phyloP scores from a whole-genome alignment of 2,329 filamentous ascomycete species.

The Cryphonectria carpinicola region DNA sequence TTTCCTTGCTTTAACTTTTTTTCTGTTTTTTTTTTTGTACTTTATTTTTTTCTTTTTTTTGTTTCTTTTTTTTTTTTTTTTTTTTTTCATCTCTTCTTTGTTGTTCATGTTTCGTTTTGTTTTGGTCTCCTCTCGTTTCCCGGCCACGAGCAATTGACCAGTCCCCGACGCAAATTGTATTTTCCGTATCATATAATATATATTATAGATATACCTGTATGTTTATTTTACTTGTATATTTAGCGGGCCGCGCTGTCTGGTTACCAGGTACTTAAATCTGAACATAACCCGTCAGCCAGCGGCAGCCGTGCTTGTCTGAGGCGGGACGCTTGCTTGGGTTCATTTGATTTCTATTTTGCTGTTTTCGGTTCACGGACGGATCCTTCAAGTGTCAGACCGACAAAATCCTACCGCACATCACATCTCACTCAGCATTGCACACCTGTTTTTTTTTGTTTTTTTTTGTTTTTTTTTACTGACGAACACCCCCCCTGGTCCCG shows the following conservation, averaged over 20 bases:
- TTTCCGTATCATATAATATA: no score
- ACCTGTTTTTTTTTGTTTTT: background rate
- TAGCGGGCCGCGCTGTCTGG: background rate
- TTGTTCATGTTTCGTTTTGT: background rate
- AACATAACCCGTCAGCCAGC: background rate
- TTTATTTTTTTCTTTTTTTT: no score
- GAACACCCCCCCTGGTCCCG: background rate
- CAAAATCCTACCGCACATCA: background rate
- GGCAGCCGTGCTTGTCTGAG: background rate
- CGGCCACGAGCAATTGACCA: background rate
- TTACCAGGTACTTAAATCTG: background rate
- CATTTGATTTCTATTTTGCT: constrained; percentile 12
- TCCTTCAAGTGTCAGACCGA: constrained; percentile 1
- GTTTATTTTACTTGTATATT: background rate
- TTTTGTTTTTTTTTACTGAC: background rate
- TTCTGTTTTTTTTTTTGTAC: no score
- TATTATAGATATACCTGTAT: background rate
- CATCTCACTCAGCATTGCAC: constrained; percentile 6
- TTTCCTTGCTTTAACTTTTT: no score
- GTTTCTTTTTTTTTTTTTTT: background rate
- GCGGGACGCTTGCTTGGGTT: background rate
- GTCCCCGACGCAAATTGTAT: no score
- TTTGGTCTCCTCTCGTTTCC: background rate
- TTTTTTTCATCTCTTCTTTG: no score
- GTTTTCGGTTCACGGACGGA: constrained; percentile 1